phyloP scores from a whole-genome alignment of 805 yeast genomes.

The Cyberlindnera misumaiensis region DNA sequence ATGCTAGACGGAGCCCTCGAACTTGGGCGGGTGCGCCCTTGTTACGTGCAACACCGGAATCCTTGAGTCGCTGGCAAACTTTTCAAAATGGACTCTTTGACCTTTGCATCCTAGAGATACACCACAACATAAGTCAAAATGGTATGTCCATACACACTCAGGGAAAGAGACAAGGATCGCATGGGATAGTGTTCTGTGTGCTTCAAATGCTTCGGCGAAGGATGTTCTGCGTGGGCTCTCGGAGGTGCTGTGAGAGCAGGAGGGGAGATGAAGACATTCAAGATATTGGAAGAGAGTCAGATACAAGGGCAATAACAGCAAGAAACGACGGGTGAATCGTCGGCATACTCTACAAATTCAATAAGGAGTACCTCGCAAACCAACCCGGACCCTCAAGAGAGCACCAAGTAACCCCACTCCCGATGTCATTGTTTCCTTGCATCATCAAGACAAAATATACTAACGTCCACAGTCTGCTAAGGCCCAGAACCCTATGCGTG shows the following conservation, averaged over 20 bases:
- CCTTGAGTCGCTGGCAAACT: constrained; percentile 7
- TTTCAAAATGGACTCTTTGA: constrained; percentile 12
- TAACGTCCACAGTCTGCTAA: constrained; percentile 35
- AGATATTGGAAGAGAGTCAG: background rate
- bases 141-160: constrained; percentile 12
- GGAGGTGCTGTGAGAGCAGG: background rate
- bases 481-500: constrained; percentile 95
- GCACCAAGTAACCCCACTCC: too few species aligned
- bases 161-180: too few species aligned
- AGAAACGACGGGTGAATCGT: too few species aligned
- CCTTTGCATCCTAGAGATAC: constrained; percentile 10
- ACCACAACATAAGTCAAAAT: constrained; percentile 17
- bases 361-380: too few species aligned
- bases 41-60: constrained; percentile 3
- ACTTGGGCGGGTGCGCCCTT: background rate
- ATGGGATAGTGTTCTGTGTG: background rate
- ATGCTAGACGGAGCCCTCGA: background rate
- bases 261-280: background rate
- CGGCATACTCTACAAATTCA: too few species aligned
- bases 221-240: background rate
- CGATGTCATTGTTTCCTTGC: too few species aligned
- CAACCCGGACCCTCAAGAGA: too few species aligned
- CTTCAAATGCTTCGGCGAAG: background rate
- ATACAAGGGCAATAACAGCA: too few species aligned
- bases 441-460: constrained; percentile 4